phyloP scores from a whole-genome alignment of 1,139 yeast species.

The Starmera stellimalicola region DNA sequence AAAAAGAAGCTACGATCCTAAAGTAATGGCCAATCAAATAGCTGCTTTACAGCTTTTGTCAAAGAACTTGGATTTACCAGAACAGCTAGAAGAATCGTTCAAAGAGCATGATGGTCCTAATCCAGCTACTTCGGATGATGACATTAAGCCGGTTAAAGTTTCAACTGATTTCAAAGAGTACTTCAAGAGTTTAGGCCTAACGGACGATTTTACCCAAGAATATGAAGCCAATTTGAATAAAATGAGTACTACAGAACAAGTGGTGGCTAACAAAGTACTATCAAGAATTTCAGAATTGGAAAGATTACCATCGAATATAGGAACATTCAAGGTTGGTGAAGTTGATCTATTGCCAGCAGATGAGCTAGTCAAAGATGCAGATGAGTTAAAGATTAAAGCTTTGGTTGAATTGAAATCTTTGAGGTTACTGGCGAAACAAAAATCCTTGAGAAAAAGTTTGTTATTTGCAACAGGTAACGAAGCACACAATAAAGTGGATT shows the following conservation, averaged over 20 bases:
- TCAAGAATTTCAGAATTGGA: constrained; percentile 70
- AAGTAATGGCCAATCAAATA: constrained; percentile 55
- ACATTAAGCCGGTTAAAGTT: constrained; percentile 20
- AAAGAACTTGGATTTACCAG: constrained; percentile 71
- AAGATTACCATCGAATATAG: constrained; percentile 64
- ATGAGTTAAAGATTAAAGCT: constrained; percentile 51
- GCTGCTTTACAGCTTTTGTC: constrained; percentile 69
- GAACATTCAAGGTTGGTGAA: constrained; percentile 43
- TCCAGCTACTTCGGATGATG: constrained; percentile 1
- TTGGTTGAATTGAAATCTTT: constrained; percentile 78
- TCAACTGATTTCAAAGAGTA: constrained; percentile 24
- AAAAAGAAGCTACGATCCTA: constrained; percentile 31
- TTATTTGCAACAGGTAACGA: constrained; percentile 57
- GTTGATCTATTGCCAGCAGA: constrained; percentile 32
- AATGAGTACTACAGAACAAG: constrained; percentile 30
- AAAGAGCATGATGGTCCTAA: constrained; percentile 1
- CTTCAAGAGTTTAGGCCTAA: constrained; percentile 23
- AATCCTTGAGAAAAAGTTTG: constrained; percentile 68
- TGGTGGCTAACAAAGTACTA: constrained; percentile 48
- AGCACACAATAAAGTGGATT: constrained; percentile 42
- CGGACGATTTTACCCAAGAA: constrained; percentile 23
- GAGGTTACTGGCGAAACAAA: constrained; percentile 74
- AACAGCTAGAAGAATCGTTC: constrained; percentile 12
- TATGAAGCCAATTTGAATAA: constrained; percentile 15
- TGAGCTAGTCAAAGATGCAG: constrained; percentile 29